A percentile compares a stretch with the other conserved stretches of the same genome.
phyloP scores from a whole-genome alignment of 1,139 yeast genomes.

The Yamadazyma triangularis region DNA sequence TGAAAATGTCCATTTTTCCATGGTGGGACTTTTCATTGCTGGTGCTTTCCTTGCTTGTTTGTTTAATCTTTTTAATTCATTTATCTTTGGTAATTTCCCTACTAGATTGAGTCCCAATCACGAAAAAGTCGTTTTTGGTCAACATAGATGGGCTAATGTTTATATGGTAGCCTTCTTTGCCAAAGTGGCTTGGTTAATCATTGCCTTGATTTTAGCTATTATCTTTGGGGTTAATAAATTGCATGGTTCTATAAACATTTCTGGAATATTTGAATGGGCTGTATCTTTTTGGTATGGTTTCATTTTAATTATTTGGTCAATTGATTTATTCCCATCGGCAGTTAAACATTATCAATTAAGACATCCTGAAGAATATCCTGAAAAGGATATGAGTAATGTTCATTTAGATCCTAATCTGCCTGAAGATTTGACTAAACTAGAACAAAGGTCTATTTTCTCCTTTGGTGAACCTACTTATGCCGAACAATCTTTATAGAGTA shows the following conservation, averaged over 20 bases:
- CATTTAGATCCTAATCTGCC: conserved; percentile 12
- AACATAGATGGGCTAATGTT: conserved; percentile 31
- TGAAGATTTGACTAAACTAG: conserved; percentile 11
- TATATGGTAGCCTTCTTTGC: conserved; percentile 48
- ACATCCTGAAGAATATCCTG: conserved; percentile 18
- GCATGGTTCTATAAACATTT: conserved; percentile 33
- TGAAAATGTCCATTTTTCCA: conserved; percentile 58
- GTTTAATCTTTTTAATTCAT: conserved; percentile 57
- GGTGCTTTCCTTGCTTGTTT: conserved; percentile 62
- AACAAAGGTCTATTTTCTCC: conserved; percentile 13
- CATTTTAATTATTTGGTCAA: conserved; percentile 57
- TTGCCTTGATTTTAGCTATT: conserved; percentile 70
- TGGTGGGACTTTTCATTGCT: conserved; percentile 74
- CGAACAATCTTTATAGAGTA: conserved; percentile 8
- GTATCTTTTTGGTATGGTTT: conserved; percentile 80
- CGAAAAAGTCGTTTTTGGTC: conserved; percentile 39
- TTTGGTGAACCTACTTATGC: conserved; percentile 15
- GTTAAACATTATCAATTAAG: conserved; percentile 23
- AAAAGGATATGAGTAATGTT: conserved; percentile 8
- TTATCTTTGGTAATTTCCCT: conserved; percentile 55
- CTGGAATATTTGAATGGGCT: conserved; percentile 77
- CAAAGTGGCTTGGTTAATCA: conserved; percentile 61
- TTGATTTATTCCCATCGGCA: conserved; percentile 70
- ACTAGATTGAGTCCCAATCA: conserved; percentile 37
- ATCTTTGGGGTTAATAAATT: conserved; percentile 55